Evolutionary conservation across 2,329 filamentous ascomycete genomes (phyloP), one percentile per base, ranked within the genome.

Genomic region (Lachnellula hyalina): DNA sequence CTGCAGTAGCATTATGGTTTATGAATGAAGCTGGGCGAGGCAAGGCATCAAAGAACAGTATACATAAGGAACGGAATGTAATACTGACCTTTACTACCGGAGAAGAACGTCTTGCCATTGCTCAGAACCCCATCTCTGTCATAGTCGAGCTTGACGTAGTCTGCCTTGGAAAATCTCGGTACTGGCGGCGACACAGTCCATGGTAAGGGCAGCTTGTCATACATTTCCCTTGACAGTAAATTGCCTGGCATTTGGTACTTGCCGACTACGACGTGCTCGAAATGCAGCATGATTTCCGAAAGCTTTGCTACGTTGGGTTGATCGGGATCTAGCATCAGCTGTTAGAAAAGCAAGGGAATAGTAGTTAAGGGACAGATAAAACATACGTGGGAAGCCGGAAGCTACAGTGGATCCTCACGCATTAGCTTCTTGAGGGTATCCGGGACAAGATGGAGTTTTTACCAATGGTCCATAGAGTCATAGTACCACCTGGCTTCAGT

Each of bases 401-500:
- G 58, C 60, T 63, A 51, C 2, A 42, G 25, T 6, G n/a, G 4
- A 38, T 54, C 23, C 54, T 46, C 21, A 35, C 23, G 5, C 15
- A 25, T n/a, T 38, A 34, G 15, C 54, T 7, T 45, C 48, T 32
- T 34, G 6, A 4, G 11, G 17, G 28, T 15, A 8, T 12, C 42
- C 3, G 32, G 21, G 34, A 32, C 9, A 32, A 41, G 12, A 32
- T 5, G 7, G 11, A n/a, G 35, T 61, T 63, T 5, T 56, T 58
- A 45, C 67, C 67, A 28, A 60, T 67, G 1, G 67, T 68, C 73
- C 74, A 79, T 3, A 79, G 54, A 3, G 75, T 75, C 3, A 78
- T 70, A 4, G 72, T 79, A 11, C 77, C 78, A n/a, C 73, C 75
- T 0, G 76, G 75, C 56, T 72, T 75, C 17, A 80, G 63, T 2